A percentile compares a stretch with the other conserved stretches of the same genome.
phyloP scores from a whole-genome alignment of 1,139 yeast species.

The Wickerhamomyces sp. region DNA sequence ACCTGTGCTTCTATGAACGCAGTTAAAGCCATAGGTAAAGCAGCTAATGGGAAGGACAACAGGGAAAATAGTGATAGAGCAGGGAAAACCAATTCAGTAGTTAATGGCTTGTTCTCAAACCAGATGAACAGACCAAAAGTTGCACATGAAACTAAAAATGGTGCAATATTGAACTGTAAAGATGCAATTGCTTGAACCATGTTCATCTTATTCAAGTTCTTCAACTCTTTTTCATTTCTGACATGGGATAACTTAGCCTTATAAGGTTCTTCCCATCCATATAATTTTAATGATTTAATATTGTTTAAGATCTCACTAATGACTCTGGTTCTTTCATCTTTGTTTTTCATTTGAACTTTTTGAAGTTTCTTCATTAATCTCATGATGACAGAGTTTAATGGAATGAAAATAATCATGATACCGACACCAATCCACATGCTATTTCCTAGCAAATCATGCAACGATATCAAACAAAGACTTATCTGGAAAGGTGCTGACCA shows the following conservation, averaged over 20 bases:
- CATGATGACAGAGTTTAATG: conserved; percentile 74
- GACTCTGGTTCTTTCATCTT: conserved; percentile 64
- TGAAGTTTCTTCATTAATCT: conserved; percentile 72
- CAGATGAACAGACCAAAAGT: conserved; percentile 83
- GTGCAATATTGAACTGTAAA: conserved; percentile 84
- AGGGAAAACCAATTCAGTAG: conserved; percentile 93
- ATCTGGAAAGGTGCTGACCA: conserved; percentile 99
- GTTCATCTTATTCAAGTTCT: conserved; percentile 74
- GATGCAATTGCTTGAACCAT: conserved; percentile 65
- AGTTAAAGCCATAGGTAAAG: conserved; percentile 86
- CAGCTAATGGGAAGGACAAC: conserved; percentile 88
- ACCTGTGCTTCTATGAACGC: conserved; percentile 87
- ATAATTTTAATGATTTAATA: conserved; percentile 85
- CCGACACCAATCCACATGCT: conserved; percentile 97
- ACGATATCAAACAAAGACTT: conserved; percentile 66
- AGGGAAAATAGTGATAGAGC: conserved; percentile 84
- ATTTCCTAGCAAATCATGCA: conserved; percentile 74
- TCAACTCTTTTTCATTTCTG: conserved; percentile 84
- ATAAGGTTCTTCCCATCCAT: conserved; percentile 94
- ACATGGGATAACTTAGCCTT: conserved; percentile 66
- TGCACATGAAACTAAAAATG: conserved; percentile 84
- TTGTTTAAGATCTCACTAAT: conserved; percentile 87
- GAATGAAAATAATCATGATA: conserved; percentile 80
- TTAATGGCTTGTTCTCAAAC: conserved; percentile 60
- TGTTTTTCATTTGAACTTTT: conserved; percentile 64